phyloP scores from a whole-genome alignment of 2,329 filamentous ascomycete genomes.

The Pseudomassariella vexata region DNA sequence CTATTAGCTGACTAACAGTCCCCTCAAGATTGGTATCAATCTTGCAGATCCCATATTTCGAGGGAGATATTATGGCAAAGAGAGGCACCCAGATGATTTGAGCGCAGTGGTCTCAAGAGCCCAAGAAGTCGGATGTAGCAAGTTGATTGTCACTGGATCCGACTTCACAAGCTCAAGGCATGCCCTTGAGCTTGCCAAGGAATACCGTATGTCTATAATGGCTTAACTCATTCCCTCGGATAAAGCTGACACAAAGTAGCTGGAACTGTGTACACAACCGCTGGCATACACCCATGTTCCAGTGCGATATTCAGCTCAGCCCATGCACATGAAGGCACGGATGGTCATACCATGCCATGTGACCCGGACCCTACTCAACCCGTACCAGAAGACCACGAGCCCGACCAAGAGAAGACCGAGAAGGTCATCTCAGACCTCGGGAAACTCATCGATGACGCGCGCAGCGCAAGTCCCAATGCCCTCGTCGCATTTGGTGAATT shows the following conservation, averaged over 20 bases:
- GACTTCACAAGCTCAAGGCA: slow-evolving; percentile 72
- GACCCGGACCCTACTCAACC: slow-evolving; percentile 45
- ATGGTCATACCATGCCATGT: slow-evolving; percentile 44
- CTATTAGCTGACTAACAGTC: slow-evolving; percentile 7
- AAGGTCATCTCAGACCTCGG: slow-evolving; percentile 55
- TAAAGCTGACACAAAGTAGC: slow-evolving; percentile 40
- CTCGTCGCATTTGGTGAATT: slow-evolving; percentile 89
- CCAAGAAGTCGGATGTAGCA: slow-evolving; percentile 70
- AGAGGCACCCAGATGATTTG: slow-evolving; percentile 69
- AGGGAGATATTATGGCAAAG: slow-evolving; percentile 76
- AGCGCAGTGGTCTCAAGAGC: slow-evolving; percentile 74
- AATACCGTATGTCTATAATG: slow-evolving; percentile 57
- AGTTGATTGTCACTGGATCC: slow-evolving; percentile 91
- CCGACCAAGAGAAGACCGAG: slow-evolving; percentile 37
- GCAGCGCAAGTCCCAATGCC: slow-evolving; percentile 30
- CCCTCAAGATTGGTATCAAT: slow-evolving; percentile 96
- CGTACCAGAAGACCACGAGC: slow-evolving; percentile 41
- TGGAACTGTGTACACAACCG: slow-evolving; percentile 78
- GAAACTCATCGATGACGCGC: slow-evolving; percentile 55
- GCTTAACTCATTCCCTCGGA: slow-evolving; percentile 1
- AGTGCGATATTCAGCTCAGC: slow-evolving; percentile 68
- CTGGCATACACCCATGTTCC: slow-evolving; percentile 90
- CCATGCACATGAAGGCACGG: slow-evolving; percentile 33
- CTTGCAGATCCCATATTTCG: slow-evolving; percentile 87
- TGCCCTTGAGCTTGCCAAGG: slow-evolving; percentile 66